These are phyloP conservation scores for Skeletonema grethae DNA, from an alignment of 108 stramenopile genomes.

Conservation along the genomic window DNA sequence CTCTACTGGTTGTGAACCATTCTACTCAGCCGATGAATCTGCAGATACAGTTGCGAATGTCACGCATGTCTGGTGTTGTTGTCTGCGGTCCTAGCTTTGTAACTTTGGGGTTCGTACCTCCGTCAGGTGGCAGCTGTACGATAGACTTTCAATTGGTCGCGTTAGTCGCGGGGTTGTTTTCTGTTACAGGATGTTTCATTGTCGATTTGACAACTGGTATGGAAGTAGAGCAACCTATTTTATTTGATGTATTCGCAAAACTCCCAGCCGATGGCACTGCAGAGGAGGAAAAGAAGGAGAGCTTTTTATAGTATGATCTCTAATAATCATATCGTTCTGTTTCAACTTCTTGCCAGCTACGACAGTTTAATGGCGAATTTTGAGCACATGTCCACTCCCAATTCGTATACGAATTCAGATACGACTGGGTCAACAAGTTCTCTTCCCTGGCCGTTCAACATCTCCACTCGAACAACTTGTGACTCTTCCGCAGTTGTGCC, in stretches of 20 bases:
- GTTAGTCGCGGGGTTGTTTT: constrained; percentile 61
- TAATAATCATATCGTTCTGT: not conserved
- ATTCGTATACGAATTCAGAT: constrained; percentile 61
- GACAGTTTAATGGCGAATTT: constrained; percentile 58
- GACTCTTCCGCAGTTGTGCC: constrained; percentile 42
- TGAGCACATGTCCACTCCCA: constrained; percentile 51
- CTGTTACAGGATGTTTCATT: constrained; percentile 69
- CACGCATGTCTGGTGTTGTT: constrained; percentile 73
- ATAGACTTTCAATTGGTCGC: constrained; percentile 62
- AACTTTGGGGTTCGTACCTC: constrained; percentile 60
- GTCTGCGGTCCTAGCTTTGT: constrained; percentile 73
- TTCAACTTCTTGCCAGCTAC: constrained; percentile 2
- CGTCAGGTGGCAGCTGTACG: constrained; percentile 66
- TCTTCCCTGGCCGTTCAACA: constrained; percentile 70
- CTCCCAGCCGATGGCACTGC: constrained; percentile 19
- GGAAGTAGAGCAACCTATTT: constrained; percentile 71
- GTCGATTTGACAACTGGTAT: constrained; percentile 70
- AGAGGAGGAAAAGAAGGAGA: constrained; percentile 30
- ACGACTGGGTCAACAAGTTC: constrained; percentile 68
- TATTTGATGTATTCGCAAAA: constrained; percentile 74
- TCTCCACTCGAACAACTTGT: constrained; percentile 56
- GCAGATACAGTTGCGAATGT: constrained; percentile 75
- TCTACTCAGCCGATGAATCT: constrained; percentile 60
- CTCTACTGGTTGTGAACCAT: constrained; percentile 82
- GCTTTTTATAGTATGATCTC: not conserved